These are phyloP conservation scores for Eutypa lata DNA, from an alignment of 2,329 filamentous ascomycete species.

Conservation along the genomic window DNA sequence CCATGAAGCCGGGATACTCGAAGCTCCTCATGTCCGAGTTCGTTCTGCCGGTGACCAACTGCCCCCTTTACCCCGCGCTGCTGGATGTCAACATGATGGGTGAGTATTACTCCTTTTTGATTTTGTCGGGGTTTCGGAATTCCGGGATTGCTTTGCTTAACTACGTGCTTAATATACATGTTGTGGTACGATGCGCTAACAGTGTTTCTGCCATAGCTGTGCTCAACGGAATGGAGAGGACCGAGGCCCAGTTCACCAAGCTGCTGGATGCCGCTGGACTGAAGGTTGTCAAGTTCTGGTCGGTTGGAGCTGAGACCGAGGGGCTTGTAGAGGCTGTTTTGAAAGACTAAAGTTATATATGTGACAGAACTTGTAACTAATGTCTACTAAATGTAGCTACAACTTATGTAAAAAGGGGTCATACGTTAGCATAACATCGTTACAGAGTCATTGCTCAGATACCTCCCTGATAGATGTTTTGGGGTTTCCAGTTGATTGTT, in stretches of 20 bases:
- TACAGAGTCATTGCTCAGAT: too few relatives aligned
- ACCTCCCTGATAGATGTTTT: too few relatives aligned
- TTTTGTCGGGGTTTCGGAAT: too few relatives aligned
- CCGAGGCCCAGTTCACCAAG: slow-evolving; percentile 34
- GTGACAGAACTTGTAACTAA: too few relatives aligned
- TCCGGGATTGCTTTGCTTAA: too few relatives aligned
- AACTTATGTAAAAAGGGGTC: too few relatives aligned
- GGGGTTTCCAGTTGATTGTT: too few relatives aligned
- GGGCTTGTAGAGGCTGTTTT: not conserved
- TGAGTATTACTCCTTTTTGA: not conserved
- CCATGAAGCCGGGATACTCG: slow-evolving; percentile 29
- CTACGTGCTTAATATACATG: too few relatives aligned
- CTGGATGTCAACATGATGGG: slow-evolving; percentile 40
- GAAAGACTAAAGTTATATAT: not conserved
- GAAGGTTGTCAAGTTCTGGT: slow-evolving; percentile 22
- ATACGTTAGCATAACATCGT: too few relatives aligned
- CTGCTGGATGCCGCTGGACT: slow-evolving; percentile 31
- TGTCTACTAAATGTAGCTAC: too few relatives aligned
- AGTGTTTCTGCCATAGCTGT: slow-evolving; percentile 9
- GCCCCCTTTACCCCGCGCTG: slow-evolving; percentile 25
- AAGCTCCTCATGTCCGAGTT: slow-evolving; percentile 37
- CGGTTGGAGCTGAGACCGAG: not conserved
- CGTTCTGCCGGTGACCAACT: slow-evolving; percentile 28
- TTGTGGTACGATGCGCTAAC: not conserved
- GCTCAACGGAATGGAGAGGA: slow-evolving; percentile 34